Percentiles rank a stretch among this genome's conserved stretches.
These are phyloP conservation scores for Ogataea allantospora DNA, from an alignment of 805 yeast species.

Conservation along the genomic window DNA sequence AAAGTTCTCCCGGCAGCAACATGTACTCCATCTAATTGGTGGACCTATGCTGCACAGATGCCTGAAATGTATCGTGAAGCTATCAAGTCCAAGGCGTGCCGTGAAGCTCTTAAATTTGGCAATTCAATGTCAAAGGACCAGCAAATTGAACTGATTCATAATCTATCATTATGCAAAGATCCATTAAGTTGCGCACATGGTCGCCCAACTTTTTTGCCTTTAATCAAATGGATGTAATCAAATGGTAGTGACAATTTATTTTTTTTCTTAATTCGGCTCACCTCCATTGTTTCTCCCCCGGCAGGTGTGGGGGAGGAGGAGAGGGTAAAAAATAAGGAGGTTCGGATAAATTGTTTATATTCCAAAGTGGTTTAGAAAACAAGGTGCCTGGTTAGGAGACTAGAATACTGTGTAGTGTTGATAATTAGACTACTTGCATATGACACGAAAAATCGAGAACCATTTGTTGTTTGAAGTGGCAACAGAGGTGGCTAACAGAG, in stretches of 20 bases:
- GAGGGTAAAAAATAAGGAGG: slow-evolving; percentile 10
- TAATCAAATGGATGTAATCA: slow-evolving; percentile 21
- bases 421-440: slow-evolving; percentile 24
- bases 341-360: slow-evolving; percentile 4
- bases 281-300: no score
- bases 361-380: neutral
- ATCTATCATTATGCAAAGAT: slow-evolving; percentile 46
- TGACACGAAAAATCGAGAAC: slow-evolving; percentile 83
- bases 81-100: slow-evolving; percentile 62
- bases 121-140: slow-evolving; percentile 42
- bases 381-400: neutral
- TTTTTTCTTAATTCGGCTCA: no score
- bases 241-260: no score
- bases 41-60: slow-evolving; percentile 38
- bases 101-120: slow-evolving; percentile 73
- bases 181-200: slow-evolving; percentile 90
- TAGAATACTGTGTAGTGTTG: slow-evolving; percentile 1
- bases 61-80: slow-evolving; percentile 52
- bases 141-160: slow-evolving; percentile 43
- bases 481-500: slow-evolving; percentile 96
- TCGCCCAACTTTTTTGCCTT: slow-evolving; percentile 67
- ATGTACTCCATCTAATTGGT: slow-evolving; percentile 32
- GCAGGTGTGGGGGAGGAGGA: slow-evolving; percentile 3
- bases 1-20: neutral
- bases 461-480: slow-evolving; percentile 91